These are phyloP conservation scores for Phytophthora meadii DNA, from an alignment of 352 stramenopile genomes.

Conservation along the genomic window DNA sequence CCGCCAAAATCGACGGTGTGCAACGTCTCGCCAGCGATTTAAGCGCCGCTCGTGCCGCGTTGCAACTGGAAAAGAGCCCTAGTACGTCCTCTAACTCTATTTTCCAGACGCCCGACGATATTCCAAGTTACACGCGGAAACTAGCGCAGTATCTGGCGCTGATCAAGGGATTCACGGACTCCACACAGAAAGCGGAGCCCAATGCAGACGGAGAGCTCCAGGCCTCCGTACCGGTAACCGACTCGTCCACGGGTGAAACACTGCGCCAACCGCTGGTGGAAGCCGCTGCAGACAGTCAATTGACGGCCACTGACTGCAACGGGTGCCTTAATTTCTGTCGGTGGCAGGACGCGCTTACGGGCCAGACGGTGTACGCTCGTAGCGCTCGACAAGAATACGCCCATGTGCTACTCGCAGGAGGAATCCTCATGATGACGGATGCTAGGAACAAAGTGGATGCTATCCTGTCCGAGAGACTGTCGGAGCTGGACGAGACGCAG, in stretches of 20 bases:
- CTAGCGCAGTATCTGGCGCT: slow-evolving; percentile 60
- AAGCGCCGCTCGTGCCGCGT: slow-evolving; percentile 40
- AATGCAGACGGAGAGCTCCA: background rate
- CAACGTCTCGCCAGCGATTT: slow-evolving; percentile 50
- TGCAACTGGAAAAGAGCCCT: slow-evolving; percentile 32
- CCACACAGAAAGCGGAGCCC: background rate
- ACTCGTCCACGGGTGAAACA: slow-evolving; percentile 3
- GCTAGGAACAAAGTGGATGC: slow-evolving; percentile 53
- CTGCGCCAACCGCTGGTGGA: slow-evolving; percentile 59
- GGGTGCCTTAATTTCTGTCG: slow-evolving; percentile 61
- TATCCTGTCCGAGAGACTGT: slow-evolving; percentile 44
- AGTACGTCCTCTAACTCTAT: background rate
- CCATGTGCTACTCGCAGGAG: slow-evolving; percentile 56
- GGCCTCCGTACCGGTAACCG: slow-evolving; percentile 17
- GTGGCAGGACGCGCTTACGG: slow-evolving; percentile 63
- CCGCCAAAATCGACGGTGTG: slow-evolving; percentile 39
- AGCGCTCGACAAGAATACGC: slow-evolving; percentile 68
- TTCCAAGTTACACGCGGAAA: slow-evolving; percentile 40
- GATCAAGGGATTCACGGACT: slow-evolving; percentile 59
- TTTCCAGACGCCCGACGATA: slow-evolving; percentile 28
- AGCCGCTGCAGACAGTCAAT: background rate
- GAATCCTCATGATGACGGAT: slow-evolving; percentile 52
- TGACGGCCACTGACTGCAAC: slow-evolving; percentile 25
- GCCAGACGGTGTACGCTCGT: slow-evolving; percentile 44
- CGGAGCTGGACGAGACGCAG: slow-evolving; percentile 63